Percentiles rank a stretch among this genome's conserved stretches.
phyloP scores from a whole-genome alignment of 129 eudicot species.

The Apium graveolens region DNA sequence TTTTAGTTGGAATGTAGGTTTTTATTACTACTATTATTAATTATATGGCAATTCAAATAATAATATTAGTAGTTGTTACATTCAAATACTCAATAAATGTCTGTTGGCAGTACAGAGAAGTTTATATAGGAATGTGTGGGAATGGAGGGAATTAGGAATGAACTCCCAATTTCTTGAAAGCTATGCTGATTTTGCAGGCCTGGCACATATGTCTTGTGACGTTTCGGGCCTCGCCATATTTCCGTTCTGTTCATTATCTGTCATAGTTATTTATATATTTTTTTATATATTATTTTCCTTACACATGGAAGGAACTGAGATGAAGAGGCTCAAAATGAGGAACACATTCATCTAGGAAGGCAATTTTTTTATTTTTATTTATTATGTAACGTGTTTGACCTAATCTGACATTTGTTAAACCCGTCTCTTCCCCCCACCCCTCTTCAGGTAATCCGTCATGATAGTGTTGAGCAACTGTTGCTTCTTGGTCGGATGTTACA shows the following conservation, averaged over 20 bases:
- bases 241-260: not conserved
- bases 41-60: not conserved
- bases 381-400: not conserved
- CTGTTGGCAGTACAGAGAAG: not conserved
- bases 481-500: conserved; percentile 91
- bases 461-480: conserved; percentile 85
- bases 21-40: not conserved
- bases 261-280: not conserved
- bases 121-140: not conserved
- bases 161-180: not conserved
- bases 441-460: conserved; percentile 74
- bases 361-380: not conserved
- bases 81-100: not conserved
- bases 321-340: not conserved
- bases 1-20: not conserved
- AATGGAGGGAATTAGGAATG: not conserved
- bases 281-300: not conserved
- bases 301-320: conserved; percentile 5
- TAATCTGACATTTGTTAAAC: not conserved
- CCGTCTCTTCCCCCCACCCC: not conserved
- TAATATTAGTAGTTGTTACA: not conserved
- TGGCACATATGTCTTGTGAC: not conserved
- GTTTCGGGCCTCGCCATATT: not conserved
- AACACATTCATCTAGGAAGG: not conserved
- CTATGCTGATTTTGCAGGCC: not conserved